These are phyloP conservation scores for Durusdinium trenchii DNA, from an alignment of 73 alveolate species.

Conservation along the genomic window DNA sequence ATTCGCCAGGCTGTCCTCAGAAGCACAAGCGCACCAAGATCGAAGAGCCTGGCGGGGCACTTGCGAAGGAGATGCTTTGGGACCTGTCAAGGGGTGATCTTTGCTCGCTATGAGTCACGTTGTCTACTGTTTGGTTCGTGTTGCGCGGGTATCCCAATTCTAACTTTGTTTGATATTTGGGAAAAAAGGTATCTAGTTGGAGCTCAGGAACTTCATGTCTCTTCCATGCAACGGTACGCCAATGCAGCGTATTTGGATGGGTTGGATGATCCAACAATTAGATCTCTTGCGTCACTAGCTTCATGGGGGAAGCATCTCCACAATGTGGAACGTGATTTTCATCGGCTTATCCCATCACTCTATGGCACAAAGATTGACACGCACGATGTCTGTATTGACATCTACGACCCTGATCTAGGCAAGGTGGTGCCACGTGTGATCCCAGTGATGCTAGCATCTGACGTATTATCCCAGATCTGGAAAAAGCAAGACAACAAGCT, in stretches of 20 bases:
- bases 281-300: neutral
- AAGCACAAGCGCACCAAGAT: too few relatives aligned
- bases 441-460: neutral
- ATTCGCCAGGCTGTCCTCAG: too few relatives aligned
- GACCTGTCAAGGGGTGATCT: neutral
- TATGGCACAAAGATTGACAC: neutral
- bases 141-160: neutral
- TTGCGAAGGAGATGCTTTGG: neutral
- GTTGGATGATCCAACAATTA: neutral
- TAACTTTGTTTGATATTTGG: neutral
- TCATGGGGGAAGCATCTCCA: neutral
- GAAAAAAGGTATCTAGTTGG: neutral
- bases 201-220: neutral
- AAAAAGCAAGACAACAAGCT: neutral
- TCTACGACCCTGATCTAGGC: neutral
- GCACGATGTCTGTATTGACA: neutral
- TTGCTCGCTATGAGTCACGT: neutral
- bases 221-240: neutral
- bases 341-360: neutral
- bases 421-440: neutral
- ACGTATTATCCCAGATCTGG: neutral
- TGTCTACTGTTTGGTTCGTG: neutral
- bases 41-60: too few relatives aligned
- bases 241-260: neutral
- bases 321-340: slow-evolving; percentile 3